A percentile compares a stretch with the other conserved stretches of the same genome.
These are phyloP conservation scores for Pinus taeda DNA, from an alignment of 75 land plant genomes.

Conservation along the genomic window DNA sequence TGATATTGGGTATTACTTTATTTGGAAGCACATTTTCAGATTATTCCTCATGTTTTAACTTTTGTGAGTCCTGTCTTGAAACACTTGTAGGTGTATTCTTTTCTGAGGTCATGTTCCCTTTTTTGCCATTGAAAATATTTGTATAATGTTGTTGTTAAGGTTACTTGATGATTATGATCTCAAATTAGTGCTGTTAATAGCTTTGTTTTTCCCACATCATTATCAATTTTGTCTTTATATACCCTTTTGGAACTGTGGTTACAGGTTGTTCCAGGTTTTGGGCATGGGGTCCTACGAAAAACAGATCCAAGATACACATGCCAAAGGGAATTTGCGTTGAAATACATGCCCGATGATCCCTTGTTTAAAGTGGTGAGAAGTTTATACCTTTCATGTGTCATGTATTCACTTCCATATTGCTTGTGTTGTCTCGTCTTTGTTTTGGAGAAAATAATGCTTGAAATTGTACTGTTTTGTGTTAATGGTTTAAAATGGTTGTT, in stretches of 20 bases:
- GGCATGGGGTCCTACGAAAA: conserved; percentile 95
- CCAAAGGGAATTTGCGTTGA: conserved; percentile 97
- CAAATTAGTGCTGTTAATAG: background rate
- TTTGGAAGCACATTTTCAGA: background rate
- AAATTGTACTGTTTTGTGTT: background rate
- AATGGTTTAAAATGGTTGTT: background rate
- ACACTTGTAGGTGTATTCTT: too few relatives aligned
- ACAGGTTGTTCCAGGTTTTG: conserved; percentile 98
- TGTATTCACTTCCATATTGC: background rate
- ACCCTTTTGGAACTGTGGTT: background rate
- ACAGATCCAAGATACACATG: conserved; percentile 98
- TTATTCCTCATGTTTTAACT: background rate
- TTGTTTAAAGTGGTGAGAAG: conserved; percentile 71
- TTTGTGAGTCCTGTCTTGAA: too few relatives aligned
- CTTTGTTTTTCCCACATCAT: background rate
- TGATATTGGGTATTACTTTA: too few relatives aligned
- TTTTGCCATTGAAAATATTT: background rate
- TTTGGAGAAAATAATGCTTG: too few relatives aligned
- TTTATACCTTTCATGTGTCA: background rate
- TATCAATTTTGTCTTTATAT: background rate
- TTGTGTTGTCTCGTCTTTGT: too few relatives aligned
- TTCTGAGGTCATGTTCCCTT: background rate
- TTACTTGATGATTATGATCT: background rate
- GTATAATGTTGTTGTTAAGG: background rate
- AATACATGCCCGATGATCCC: conserved; percentile 96